Evolutionary conservation across 805 yeast species (phyloP), one percentile per base, ranked within the genome.

Genomic region (Scheffersomyces stipitis): DNA sequence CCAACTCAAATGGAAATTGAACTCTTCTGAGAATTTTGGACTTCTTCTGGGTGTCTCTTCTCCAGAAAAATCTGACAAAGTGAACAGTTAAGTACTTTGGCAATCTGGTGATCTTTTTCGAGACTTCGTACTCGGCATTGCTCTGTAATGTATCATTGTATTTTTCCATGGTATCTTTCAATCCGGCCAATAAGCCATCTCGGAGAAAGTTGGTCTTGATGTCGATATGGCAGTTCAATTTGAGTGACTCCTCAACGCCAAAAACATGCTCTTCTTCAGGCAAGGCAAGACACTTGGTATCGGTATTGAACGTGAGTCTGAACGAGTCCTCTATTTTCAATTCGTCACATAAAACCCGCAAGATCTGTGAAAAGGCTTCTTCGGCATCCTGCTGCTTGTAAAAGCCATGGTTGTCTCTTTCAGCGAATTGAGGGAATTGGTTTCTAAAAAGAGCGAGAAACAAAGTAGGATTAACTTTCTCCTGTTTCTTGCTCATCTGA

Each of bases 381-480:
- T 93, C 99, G 0, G 99, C 99, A 68, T 93, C 99, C 65, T 93
- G 99, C 66, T 93, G 99, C 62, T 87, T 89, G 56, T 76, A 85
- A 38, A 74, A 65, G 1, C 97, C 97, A 32, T 54, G 62, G 18
- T 68, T 65, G 42, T 79, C 83, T 42, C 80, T 77, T 58, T 91
- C 97, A 29, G 84, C 86, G 62, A 93, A 93, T 63, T 93, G 98
- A 2, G 98, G 97, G 56, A 78, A 85, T 13, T 69, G 65, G 32
- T 71, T 66, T 58, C 96, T 80, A 48, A 86, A 68, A 20, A 78
- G 66, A 26, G 79, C 69, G 43, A 93, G 66, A 41, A 91, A 76
- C 28, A 78, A 68, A 30, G 78, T 60, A 14, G 98, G 98, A 37
- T 79, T 75, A 34, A 84, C 76, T n/a, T 49, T 60, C 32, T 64